Conservation (phyloP, 257 asterid species). For the Marsdenia floribunda region DNA sequence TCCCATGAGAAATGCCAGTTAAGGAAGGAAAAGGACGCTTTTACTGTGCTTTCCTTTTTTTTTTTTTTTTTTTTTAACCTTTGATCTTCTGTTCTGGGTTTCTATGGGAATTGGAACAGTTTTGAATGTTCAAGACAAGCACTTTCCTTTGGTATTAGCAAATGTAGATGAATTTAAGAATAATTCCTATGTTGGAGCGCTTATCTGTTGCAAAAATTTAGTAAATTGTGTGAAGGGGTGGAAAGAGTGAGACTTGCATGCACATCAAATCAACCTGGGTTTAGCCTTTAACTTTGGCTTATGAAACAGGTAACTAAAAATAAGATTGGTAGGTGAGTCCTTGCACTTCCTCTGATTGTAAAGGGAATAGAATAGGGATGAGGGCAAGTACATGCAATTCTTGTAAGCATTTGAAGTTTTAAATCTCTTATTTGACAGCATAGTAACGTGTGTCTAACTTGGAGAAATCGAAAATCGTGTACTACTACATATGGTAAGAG, state of each 20-base stretch:
- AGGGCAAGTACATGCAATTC: background rate
- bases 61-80: background rate
- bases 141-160: background rate
- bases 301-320: background rate
- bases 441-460: background rate
- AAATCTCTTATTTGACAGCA: background rate
- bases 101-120: background rate
- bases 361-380: background rate
- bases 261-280: background rate
- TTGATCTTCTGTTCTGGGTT: background rate
- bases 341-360: background rate
- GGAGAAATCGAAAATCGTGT: background rate
- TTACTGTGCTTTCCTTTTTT: background rate
- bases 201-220: background rate
- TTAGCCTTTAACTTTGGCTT: background rate
- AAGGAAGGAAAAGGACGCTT: background rate
- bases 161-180: background rate
- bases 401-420: background rate
- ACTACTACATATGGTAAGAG: background rate
- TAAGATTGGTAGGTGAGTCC: background rate
- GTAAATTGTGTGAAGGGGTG: background rate
- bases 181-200: background rate
- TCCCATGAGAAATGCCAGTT: background rate
- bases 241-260: background rate
- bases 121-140: background rate